phyloP scores from a whole-genome alignment of 2,329 filamentous ascomycete genomes.

The Hypomyces rosellus region DNA sequence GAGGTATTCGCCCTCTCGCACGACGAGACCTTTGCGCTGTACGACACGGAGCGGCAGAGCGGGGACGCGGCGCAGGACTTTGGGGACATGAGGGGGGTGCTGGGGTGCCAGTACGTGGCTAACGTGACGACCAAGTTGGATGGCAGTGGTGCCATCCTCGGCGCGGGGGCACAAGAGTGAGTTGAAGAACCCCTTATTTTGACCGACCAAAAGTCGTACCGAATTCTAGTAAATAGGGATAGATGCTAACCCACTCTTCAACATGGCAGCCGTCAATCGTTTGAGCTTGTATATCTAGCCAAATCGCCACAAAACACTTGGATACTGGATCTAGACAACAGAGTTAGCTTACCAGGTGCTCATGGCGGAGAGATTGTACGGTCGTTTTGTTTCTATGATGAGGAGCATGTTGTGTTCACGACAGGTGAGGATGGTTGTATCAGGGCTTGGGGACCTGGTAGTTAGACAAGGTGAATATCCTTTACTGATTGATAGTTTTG shows the following conservation, averaged over 20 bases:
- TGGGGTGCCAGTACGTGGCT: slow-evolving; percentile 69
- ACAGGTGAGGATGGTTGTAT: slow-evolving; percentile 53
- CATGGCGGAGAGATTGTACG: slow-evolving; percentile 60
- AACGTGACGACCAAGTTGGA: slow-evolving; percentile 57
- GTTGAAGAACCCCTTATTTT: slow-evolving; percentile 18
- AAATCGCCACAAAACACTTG: slow-evolving; percentile 42
- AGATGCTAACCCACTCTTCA: neutral
- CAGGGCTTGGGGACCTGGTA: slow-evolving; percentile 46
- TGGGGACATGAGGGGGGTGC: slow-evolving; percentile 60
- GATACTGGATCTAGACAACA: slow-evolving; percentile 48
- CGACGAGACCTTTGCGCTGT: slow-evolving; percentile 71
- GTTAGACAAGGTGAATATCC: neutral
- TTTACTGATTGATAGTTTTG: neutral
- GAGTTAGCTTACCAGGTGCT: slow-evolving; percentile 54
- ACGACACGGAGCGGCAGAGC: slow-evolving; percentile 56
- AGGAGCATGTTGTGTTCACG: slow-evolving; percentile 52
- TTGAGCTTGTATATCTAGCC: slow-evolving; percentile 55
- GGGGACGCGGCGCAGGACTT: slow-evolving; percentile 52
- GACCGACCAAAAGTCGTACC: too few species aligned
- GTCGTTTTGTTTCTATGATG: slow-evolving; percentile 57
- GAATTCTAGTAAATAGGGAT: too few species aligned
- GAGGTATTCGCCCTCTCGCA: slow-evolving; percentile 69
- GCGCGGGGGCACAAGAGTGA: slow-evolving; percentile 62
- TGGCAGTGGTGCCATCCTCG: slow-evolving; percentile 53
- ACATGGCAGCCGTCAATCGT: slow-evolving; percentile 42